Percentiles rank a stretch among this genome's conserved stretches.
These are phyloP conservation scores for Kondoa malvinella DNA, from an alignment of 768 basidiomycete species.

Conservation along the genomic window DNA sequence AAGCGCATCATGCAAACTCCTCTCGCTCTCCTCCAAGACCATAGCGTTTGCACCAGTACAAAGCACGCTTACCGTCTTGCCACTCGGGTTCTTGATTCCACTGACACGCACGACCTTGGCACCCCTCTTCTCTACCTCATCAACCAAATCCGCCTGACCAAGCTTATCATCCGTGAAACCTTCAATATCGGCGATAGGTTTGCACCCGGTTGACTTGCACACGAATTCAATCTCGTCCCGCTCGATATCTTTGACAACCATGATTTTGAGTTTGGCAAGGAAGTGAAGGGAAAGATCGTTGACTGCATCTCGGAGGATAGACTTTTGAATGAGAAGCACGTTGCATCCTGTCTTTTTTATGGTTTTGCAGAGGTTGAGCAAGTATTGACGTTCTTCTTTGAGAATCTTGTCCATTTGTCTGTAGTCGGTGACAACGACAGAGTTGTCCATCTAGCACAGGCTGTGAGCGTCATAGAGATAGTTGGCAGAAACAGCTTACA, in stretches of 20 bases:
- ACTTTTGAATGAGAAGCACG: constrained; percentile 96
- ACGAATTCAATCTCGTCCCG: constrained; percentile 98
- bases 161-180: constrained; percentile 96
- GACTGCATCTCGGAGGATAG: constrained; percentile 96
- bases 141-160: constrained; percentile 86
- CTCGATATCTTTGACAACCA: constrained; percentile 92
- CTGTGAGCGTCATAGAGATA: neutral
- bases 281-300: constrained; percentile 94
- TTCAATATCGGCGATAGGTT: constrained; percentile 92
- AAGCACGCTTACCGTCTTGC: constrained; percentile 84
- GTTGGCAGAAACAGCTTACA: constrained; percentile 38
- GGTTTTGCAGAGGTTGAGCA: constrained; percentile 94
- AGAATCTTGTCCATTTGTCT: constrained; percentile 99
- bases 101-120: constrained; percentile 87
- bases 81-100: constrained; percentile 71
- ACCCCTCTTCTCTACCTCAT: constrained; percentile 63
- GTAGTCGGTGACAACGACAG: constrained; percentile 97
- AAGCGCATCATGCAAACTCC: constrained; percentile 94
- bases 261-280: constrained; percentile 87
- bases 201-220: constrained; percentile 81
- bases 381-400: constrained; percentile 94
- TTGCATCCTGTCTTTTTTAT: constrained; percentile 99
- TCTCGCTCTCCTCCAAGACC: constrained; percentile 90
- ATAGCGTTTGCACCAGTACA: constrained; percentile 84
- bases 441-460: constrained; percentile 83